Evolutionary conservation across 345 rosid genomes (phyloP).

Genomic region (Raphanus sativus): DNA sequence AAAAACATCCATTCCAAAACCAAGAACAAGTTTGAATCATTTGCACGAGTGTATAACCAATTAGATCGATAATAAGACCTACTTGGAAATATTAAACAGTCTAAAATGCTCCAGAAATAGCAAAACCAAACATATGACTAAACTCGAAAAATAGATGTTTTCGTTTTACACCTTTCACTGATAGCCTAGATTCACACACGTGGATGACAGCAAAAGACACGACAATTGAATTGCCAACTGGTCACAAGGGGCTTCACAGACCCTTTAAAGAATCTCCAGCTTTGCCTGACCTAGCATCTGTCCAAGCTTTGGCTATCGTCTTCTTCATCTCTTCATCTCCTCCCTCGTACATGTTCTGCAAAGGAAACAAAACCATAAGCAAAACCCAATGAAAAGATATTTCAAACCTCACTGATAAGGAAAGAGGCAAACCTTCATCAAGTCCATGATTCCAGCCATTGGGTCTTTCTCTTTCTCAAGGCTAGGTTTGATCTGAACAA

Average conservation of each 20-base stretch:
- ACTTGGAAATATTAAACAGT: neutral
- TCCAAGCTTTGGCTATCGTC: conserved; percentile 98
- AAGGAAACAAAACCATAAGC: neutral
- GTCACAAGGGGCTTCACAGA: conserved; percentile 16
- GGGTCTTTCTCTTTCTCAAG: conserved; percentile 78
- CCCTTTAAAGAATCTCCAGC: conserved; percentile 68
- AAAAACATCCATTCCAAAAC: too few relatives aligned
- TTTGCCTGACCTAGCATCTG: conserved; percentile 94
- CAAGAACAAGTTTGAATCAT: neutral
- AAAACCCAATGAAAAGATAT: neutral
- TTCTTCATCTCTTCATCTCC: conserved; percentile 94
- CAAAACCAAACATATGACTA: neutral
- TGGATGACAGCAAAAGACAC: neutral
- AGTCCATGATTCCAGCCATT: conserved; percentile 97
- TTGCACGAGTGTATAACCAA: too few relatives aligned
- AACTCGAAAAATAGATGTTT: neutral
- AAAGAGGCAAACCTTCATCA: conserved; percentile 69
- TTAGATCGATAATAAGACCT: neutral
- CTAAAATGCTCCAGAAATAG: neutral
- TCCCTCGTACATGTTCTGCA: conserved; percentile 91
- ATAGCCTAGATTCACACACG: neutral
- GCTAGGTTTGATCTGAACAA: conserved; percentile 71
- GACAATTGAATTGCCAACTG: neutral
- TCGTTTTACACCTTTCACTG: neutral
- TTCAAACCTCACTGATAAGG: neutral